Percentiles rank a stretch among this genome's conserved stretches.
phyloP scores from a whole-genome alignment of 1,139 yeast species.

The Casaregolazyma suthepensis region DNA sequence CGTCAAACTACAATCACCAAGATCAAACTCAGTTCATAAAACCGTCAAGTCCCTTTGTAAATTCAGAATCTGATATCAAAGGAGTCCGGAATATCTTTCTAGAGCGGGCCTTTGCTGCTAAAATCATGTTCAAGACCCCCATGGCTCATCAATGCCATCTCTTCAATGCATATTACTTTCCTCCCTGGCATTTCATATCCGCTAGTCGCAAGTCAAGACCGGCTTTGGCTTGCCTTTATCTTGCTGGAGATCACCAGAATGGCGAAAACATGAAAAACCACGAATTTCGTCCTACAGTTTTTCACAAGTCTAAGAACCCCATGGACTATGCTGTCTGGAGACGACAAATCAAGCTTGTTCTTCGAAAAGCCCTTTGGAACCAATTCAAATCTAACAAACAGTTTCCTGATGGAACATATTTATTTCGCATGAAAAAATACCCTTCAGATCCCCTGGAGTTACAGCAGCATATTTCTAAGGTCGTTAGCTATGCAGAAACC shows the following conservation, averaged over 20 bases:
- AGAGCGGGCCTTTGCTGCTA: slow-evolving; percentile 16
- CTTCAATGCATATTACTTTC: slow-evolving; percentile 34
- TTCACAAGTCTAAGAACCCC: slow-evolving; percentile 31
- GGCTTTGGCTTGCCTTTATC: slow-evolving; percentile 30
- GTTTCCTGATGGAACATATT: slow-evolving; percentile 7
- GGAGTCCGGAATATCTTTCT: slow-evolving; percentile 25
- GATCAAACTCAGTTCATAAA: slow-evolving; percentile 18
- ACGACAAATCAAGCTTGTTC: slow-evolving; percentile 1
- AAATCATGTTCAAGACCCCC: slow-evolving; percentile 17
- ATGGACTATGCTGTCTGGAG: slow-evolving; percentile 38
- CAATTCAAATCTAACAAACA: background rate
- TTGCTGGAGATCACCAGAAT: slow-evolving; percentile 24
- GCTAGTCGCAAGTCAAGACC: slow-evolving; percentile 48
- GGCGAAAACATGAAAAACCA: slow-evolving; percentile 16
- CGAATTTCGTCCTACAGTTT: slow-evolving; percentile 10
- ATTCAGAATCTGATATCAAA: slow-evolving; percentile 18
- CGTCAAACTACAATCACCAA: background rate
- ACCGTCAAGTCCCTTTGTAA: slow-evolving; percentile 19
- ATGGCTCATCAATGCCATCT: slow-evolving; percentile 14
- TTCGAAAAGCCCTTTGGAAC: slow-evolving; percentile 4
- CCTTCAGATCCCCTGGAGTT: background rate
- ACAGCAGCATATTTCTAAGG: background rate
- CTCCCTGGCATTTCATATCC: slow-evolving; percentile 42
- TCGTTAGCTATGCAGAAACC: background rate
- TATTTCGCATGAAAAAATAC: slow-evolving; percentile 3